Percentiles rank a stretch among this genome's conserved stretches.
phyloP scores from a whole-genome alignment of 495 filamentous ascomycete genomes.

The Darksidea phi region DNA sequence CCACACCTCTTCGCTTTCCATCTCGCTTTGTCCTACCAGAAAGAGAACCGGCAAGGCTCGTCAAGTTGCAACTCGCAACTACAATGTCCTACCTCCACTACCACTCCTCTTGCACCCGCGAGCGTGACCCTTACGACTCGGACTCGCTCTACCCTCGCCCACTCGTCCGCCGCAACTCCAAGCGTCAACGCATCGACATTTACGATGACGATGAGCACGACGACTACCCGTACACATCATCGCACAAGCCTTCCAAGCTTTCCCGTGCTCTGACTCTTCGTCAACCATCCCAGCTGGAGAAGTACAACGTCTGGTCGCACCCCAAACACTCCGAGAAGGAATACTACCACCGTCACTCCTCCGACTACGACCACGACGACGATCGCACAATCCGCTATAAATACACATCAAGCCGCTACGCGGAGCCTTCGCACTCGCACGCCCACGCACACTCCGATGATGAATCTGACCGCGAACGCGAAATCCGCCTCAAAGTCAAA shows the following conservation, averaged over 20 bases:
- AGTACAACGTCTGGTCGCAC: constrained; percentile 22
- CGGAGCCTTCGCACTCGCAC: background rate
- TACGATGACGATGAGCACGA: constrained; percentile 23
- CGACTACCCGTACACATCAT: constrained; percentile 19
- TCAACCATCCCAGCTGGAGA: constrained; percentile 16
- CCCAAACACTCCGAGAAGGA: background rate
- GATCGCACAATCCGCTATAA: constrained; percentile 4
- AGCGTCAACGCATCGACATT: constrained; percentile 20
- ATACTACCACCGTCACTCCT: background rate
- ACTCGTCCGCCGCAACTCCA: constrained; percentile 25
- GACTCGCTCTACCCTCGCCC: constrained; percentile 11
- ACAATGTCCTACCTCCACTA: constrained; percentile 15
- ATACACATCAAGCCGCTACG: constrained; percentile 5
- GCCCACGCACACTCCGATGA: constrained; percentile 1
- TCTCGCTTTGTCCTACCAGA: background rate
- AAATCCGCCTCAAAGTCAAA: constrained; percentile 19
- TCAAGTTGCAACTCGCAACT: background rate
- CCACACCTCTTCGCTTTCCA: background rate
- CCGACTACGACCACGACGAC: background rate
- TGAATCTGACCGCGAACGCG: constrained; percentile 4
- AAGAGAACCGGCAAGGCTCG: background rate
- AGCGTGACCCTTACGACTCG: constrained; percentile 6
- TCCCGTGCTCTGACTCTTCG: constrained; percentile 16
- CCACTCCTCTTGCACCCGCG: background rate
- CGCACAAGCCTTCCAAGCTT: constrained; percentile 5